These are phyloP conservation scores for Mucor piriformis DNA, from an alignment of 371 early-diverging fungal genomes.

Conservation along the genomic window DNA sequence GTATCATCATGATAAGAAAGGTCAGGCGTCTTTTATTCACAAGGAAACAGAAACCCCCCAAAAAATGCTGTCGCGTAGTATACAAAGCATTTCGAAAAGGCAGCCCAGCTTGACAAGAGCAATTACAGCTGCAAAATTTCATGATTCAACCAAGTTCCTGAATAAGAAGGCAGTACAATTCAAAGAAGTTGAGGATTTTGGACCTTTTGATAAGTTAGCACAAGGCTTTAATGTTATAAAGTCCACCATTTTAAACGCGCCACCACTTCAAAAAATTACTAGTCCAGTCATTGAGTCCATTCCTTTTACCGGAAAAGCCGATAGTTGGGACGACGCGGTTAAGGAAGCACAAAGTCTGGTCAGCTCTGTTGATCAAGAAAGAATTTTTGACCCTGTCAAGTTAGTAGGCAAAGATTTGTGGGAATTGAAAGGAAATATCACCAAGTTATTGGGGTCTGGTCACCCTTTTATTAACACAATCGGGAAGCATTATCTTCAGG, in stretches of 20 bases:
- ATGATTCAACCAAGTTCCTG: slow-evolving; percentile 81
- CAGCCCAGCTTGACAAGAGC: neutral
- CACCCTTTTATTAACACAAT: slow-evolving; percentile 90
- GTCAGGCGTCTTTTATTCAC: neutral
- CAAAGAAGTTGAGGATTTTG: slow-evolving; percentile 12
- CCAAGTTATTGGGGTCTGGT: slow-evolving; percentile 76
- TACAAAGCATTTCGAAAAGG: neutral
- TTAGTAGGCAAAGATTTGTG: slow-evolving; percentile 80
- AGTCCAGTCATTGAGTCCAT: slow-evolving; percentile 30
- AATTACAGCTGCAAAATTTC: slow-evolving; percentile 7
- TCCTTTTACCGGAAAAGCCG: slow-evolving; percentile 44
- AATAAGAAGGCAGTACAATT: slow-evolving; percentile 17
- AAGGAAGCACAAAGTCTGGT: slow-evolving; percentile 56
- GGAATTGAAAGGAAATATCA: slow-evolving; percentile 85
- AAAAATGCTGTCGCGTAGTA: slow-evolving; percentile 20
- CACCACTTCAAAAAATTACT: slow-evolving; percentile 29
- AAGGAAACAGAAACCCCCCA: neutral
- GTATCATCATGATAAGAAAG: neutral
- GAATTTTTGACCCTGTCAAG: slow-evolving; percentile 59
- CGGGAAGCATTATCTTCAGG: slow-evolving; percentile 85
- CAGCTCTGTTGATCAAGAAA: slow-evolving; percentile 39
- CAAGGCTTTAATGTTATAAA: slow-evolving; percentile 38
- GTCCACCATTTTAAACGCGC: slow-evolving; percentile 32
- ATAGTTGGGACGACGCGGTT: slow-evolving; percentile 56
- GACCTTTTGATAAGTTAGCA: slow-evolving; percentile 40